A percentile compares a stretch with the other conserved stretches of the same genome.
Conservation (phyloP, 768 basidiomycete genomes). For the Pleurotus sapidus region DNA sequence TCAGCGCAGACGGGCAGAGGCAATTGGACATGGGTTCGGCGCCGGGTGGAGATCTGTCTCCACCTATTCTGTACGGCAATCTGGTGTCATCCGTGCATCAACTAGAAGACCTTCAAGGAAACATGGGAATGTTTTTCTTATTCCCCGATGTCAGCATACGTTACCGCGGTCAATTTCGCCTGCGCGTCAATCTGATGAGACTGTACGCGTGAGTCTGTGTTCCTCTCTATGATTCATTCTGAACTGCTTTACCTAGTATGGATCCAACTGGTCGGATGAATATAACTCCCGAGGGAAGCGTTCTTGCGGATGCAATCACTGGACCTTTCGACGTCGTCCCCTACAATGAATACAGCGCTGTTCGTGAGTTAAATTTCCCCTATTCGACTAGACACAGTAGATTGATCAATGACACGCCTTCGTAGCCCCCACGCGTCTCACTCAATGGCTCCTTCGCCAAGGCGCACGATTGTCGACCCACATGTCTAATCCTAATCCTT, state of each 20-base stretch:
- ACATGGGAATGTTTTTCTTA: conserved; percentile 80
- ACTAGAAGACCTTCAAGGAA: conserved; percentile 77
- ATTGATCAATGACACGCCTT: neutral
- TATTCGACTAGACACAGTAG: neutral
- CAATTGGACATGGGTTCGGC: conserved; percentile 64
- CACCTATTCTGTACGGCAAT: conserved; percentile 77
- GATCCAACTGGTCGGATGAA: conserved; percentile 50
- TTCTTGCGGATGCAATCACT: conserved; percentile 73
- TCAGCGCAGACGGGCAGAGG: conserved; percentile 62
- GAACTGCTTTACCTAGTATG: conserved; percentile 25
- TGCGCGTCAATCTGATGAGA: conserved; percentile 70
- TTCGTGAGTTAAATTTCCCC: conserved; percentile 42
- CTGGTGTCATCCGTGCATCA: conserved; percentile 81
- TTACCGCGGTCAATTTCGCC: conserved; percentile 70
- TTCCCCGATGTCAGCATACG: conserved; percentile 91
- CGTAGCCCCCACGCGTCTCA: conserved; percentile 45
- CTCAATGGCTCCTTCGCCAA: conserved; percentile 51
- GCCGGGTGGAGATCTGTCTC: conserved; percentile 41
- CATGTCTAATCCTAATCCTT: conserved; percentile 22
- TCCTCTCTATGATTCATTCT: conserved; percentile 10
- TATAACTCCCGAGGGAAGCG: conserved; percentile 55
- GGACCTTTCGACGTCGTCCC: conserved; percentile 76
- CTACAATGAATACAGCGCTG: conserved; percentile 72
- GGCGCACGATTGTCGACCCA: conserved; percentile 49
- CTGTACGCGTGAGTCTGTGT: conserved; percentile 63